A percentile compares a stretch with the other conserved stretches of the same genome.
Conservation (phyloP, 2,329 filamentous ascomycete species). For the Stachybotrys chlorohalonatus region DNA sequence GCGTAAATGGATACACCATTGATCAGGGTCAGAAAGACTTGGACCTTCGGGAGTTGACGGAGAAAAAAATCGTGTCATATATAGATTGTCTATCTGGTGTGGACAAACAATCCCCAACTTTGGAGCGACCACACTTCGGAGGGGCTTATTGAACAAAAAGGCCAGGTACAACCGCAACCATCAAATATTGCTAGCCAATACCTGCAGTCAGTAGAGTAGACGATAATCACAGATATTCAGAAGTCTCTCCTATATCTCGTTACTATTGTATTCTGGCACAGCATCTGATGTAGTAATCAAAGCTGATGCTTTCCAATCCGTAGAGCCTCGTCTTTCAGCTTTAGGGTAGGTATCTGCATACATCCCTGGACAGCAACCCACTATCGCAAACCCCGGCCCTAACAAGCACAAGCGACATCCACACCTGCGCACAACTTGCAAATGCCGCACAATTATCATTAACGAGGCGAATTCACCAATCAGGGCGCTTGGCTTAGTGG, state of each 20-base stretch:
- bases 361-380: neutral
- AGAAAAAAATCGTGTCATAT: slow-evolving; percentile 22
- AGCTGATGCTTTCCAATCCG: too few species aligned
- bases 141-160: slow-evolving; percentile 7
- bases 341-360: neutral
- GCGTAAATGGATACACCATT: slow-evolving; percentile 26
- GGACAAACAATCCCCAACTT: slow-evolving; percentile 1
- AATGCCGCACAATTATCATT: neutral
- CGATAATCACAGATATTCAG: too few species aligned
- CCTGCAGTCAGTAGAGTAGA: too few species aligned
- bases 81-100: slow-evolving; percentile 8
- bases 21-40: slow-evolving; percentile 26
- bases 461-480: neutral
- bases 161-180: too few species aligned
- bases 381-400: neutral
- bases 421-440: neutral
- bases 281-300: too few species aligned
- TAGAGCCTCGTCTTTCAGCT: neutral
- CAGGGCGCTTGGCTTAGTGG: slow-evolving; percentile 1
- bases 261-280: too few species aligned
- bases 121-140: slow-evolving; percentile 6
- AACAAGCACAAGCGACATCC: neutral
- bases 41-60: slow-evolving; percentile 25
- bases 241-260: too few species aligned
- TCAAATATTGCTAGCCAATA: too few species aligned